A percentile compares a stretch with the other conserved stretches of the same genome.
Conservation (phyloP, 2,329 filamentous ascomycete genomes). For the Diplocarpon rosae region DNA sequence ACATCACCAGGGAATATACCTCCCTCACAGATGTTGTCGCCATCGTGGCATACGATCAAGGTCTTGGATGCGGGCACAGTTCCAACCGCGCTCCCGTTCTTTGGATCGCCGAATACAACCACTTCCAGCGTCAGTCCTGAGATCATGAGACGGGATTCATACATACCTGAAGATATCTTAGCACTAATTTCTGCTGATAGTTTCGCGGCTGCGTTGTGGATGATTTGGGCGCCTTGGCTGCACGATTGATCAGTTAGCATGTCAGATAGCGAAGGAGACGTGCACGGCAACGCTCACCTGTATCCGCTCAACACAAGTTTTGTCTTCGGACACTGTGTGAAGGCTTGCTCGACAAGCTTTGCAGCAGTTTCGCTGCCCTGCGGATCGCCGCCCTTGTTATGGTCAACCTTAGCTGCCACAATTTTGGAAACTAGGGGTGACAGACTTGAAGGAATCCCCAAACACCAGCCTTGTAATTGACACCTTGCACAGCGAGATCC, state of each 20-base stretch:
- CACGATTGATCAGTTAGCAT: background rate
- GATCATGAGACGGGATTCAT: background rate
- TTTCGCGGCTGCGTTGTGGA: conserved; percentile 1
- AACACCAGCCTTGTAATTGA: conserved; percentile 10
- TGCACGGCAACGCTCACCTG: background rate
- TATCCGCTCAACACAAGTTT: conserved; percentile 18
- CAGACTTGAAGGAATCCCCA: conserved; percentile 5
- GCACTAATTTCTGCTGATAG: background rate
- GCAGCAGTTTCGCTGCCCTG: conserved; percentile 28
- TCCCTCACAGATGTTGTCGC: conserved; percentile 1
- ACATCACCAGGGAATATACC: background rate
- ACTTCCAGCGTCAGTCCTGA: background rate
- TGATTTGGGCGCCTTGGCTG: conserved; percentile 4
- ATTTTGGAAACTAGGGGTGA: background rate
- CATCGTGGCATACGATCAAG: background rate
- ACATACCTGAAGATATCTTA: background rate
- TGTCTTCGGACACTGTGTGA: conserved; percentile 13
- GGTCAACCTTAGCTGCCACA: background rate
- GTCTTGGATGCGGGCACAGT: background rate
- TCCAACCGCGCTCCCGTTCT: background rate
- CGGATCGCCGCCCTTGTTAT: background rate
- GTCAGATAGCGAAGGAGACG: background rate
- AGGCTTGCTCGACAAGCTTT: conserved; percentile 8
- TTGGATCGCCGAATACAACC: conserved; percentile 1
- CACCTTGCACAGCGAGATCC: conserved; percentile 30